Percentiles rank a stretch among this genome's conserved stretches.
phyloP scores from a whole-genome alignment of 2,329 filamentous ascomycete genomes.

The Setomelanomma holmii region DNA sequence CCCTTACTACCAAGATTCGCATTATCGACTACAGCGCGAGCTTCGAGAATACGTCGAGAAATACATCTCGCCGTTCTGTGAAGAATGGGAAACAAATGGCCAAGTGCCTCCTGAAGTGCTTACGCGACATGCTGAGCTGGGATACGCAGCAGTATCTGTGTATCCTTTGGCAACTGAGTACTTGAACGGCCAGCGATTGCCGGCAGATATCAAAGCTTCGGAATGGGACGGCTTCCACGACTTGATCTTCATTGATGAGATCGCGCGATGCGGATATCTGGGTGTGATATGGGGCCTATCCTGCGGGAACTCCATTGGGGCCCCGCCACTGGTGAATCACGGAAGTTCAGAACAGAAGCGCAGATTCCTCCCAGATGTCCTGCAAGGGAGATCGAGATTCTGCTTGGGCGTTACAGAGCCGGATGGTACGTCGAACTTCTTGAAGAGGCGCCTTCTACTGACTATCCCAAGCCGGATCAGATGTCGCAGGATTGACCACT shows the following conservation, averaged over 20 bases:
- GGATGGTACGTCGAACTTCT: constrained; percentile 54
- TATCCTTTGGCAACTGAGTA: constrained; percentile 7
- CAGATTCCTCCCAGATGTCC: constrained; percentile 71
- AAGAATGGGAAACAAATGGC: constrained; percentile 7
- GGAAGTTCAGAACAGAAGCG: constrained; percentile 68
- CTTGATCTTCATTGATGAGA: constrained; percentile 29
- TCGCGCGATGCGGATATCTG: constrained; percentile 24
- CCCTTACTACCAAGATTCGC: constrained; percentile 6
- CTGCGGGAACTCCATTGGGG: constrained; percentile 22
- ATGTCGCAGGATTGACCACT: constrained; percentile 77
- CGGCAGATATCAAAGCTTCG: constrained; percentile 4
- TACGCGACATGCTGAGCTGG: constrained; percentile 5
- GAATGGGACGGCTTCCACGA: constrained; percentile 38
- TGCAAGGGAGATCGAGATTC: constrained; percentile 81
- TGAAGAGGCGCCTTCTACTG: constrained; percentile 59
- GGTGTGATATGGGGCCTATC: constrained; percentile 7
- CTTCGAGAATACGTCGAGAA: constrained; percentile 8
- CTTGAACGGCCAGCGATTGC: constrained; percentile 5
- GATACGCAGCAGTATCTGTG: constrained; percentile 7
- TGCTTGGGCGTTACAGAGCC: constrained; percentile 85
- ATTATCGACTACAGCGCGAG: not conserved
- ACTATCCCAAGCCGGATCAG: constrained; percentile 62
- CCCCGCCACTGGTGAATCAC: constrained; percentile 10
- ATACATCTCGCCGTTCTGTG: constrained; percentile 8
- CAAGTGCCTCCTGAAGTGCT: constrained; percentile 5